A percentile compares a stretch with the other conserved stretches of the same genome.
These are phyloP conservation scores for Aciculosporium take DNA, from an alignment of 2,329 filamentous ascomycete species.

Conservation along the genomic window DNA sequence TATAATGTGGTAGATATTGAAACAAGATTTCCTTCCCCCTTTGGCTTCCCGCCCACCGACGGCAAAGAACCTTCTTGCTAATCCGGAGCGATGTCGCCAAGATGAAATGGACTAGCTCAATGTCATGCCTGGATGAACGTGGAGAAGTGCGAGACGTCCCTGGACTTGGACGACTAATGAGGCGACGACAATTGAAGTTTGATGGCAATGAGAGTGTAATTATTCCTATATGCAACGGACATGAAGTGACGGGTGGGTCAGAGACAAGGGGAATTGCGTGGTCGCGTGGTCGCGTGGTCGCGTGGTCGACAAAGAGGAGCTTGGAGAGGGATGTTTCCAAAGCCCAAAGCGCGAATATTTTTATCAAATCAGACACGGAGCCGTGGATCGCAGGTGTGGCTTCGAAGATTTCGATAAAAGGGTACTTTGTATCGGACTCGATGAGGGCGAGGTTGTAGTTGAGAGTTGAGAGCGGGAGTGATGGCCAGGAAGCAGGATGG, in stretches of 20 bases:
- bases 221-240: not conserved
- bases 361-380: not conserved
- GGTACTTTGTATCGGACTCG: not conserved
- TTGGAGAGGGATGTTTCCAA: not conserved
- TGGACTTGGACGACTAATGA: too few species aligned
- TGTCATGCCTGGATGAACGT: conserved; percentile 1
- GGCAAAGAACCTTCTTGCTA: conserved; percentile 2
- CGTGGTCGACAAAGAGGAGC: not conserved
- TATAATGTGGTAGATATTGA: conserved; percentile 5
- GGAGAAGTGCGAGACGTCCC: not conserved
- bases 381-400: not conserved
- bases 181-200: not conserved
- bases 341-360: not conserved
- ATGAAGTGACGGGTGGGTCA: not conserved
- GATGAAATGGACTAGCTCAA: conserved; percentile 2
- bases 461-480: not conserved
- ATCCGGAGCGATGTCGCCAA: conserved; percentile 1
- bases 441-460: not conserved
- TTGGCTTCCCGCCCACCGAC: not conserved
- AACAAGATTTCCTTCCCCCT: conserved; percentile 1
- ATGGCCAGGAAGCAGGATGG: not conserved
- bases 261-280: not conserved
- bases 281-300: not conserved
- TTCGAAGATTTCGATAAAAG: not conserved
- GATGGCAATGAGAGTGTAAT: not conserved